These are phyloP conservation scores for Pseudogymnoascus sp. DNA, from an alignment of 2,329 filamentous ascomycete genomes.

Conservation along the genomic window DNA sequence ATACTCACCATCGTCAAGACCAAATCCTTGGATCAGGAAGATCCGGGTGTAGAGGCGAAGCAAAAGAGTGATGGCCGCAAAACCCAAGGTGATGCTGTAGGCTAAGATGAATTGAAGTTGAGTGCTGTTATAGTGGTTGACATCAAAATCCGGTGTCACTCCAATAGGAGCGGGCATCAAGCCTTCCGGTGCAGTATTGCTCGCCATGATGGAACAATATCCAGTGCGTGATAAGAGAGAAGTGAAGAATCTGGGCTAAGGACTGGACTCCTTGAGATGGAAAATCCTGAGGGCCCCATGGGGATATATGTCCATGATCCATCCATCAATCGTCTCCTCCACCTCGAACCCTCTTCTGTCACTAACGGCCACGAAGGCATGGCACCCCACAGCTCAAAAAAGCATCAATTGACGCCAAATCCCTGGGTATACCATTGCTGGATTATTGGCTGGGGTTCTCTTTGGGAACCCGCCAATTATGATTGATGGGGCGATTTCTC, in stretches of 20 bases:
- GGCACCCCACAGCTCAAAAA: constrained; percentile 5
- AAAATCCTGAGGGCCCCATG: constrained; percentile 1
- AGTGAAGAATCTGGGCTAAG: constrained; percentile 2
- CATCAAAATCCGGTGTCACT: background rate
- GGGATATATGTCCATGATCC: constrained; percentile 3
- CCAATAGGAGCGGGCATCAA: constrained; percentile 2
- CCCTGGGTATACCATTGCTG: background rate
- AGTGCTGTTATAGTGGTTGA: background rate
- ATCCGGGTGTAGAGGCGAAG: background rate
- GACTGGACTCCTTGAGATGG: background rate
- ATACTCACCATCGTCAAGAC: constrained; percentile 6
- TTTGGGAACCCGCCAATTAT: background rate
- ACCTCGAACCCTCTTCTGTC: background rate
- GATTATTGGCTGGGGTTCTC: background rate
- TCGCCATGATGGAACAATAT: background rate
- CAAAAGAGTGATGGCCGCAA: background rate
- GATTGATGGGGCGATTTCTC: background rate
- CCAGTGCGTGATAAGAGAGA: background rate
- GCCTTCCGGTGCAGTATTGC: constrained; percentile 3
- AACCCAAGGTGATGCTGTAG: background rate
- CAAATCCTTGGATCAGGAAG: background rate
- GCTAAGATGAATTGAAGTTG: background rate
- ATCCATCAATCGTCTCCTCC: background rate
- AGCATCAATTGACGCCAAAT: background rate
- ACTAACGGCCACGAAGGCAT: background rate